phyloP scores from a whole-genome alignment of 2,329 filamentous ascomycete genomes.

The Aureobasidium sp. region DNA sequence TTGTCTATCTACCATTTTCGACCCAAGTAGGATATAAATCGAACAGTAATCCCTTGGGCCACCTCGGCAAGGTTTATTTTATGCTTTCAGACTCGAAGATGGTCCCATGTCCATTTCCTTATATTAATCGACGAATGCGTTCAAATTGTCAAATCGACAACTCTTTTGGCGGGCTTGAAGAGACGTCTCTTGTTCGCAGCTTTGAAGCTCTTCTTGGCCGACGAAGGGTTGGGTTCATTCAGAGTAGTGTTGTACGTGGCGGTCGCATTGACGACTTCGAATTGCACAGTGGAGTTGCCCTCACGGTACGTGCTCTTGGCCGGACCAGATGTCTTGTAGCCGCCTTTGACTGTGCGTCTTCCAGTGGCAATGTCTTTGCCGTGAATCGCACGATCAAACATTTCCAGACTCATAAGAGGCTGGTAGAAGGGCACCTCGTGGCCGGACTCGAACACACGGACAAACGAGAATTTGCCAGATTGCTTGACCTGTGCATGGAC shows the following conservation, averaged over 20 bases:
- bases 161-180: constrained; percentile 9
- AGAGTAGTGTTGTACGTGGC: constrained; percentile 15
- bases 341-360: constrained; percentile 32
- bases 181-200: constrained; percentile 10
- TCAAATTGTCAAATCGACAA: not conserved
- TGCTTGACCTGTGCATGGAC: constrained; percentile 50
- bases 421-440: constrained; percentile 52
- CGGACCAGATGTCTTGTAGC: constrained; percentile 31
- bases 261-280: constrained; percentile 4
- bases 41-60: too few species aligned
- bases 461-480: constrained; percentile 44
- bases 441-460: constrained; percentile 44
- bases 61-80: too few species aligned
- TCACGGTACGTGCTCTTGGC: constrained; percentile 35
- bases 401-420: constrained; percentile 41
- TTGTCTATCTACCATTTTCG: not conserved
- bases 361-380: constrained; percentile 49
- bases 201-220: constrained; percentile 2
- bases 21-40: too few species aligned
- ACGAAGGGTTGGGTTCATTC: constrained; percentile 8
- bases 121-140: not conserved
- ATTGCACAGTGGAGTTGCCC: constrained; percentile 24
- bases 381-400: constrained; percentile 44
- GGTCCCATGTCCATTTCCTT: not conserved
- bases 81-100: too few species aligned